Base-by-base conservation (phyloP, 805 yeast genomes). In the Alloascoidea hylecoeti region DNA sequence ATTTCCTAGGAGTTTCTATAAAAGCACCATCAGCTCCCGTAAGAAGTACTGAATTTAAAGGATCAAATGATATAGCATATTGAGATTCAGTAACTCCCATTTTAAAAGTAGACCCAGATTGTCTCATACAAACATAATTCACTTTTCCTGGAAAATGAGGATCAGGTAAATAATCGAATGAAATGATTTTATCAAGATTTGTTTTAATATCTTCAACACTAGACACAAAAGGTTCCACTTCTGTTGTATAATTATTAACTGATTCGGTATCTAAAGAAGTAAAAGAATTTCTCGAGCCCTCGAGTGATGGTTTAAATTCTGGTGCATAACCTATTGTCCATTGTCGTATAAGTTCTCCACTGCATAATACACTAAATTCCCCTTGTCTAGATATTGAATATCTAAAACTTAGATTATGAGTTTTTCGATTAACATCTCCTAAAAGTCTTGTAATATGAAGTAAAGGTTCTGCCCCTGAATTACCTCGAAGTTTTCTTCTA, bases 111-210 rank as follows among this genome's bases (percentile, higher is more conserved):
- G 83, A 78, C 3, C 96, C 96, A 1, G 94, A 81, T 49, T 84
- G 94, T 45, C 96, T 64, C 80, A 88, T 79, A 55, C 96, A 86
- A 18, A 88, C 74, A 41, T 83, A 65, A 46, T 78, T 75, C 5
- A 81, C 68, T 1, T 73, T 69, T 16, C 75, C 66, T n/a, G 53
- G 57, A 2, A 72, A 60, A 4, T 49, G 39, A 2, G 57, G 42
- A 40, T 70, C 74, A 1, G 78, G 75, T n/a, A 77, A 71, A 52
- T 85, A 86, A 53, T 86, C 96, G 57, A 79, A 86, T 0, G 95
- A 78, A 1, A 80, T 75, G 1, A 86, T 94, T 46, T 88, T 68
- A 45, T 86, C 95, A 48, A 70, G 76, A 39, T 78, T 81, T 0
- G 94, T 78, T 41, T 70, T 71, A 6, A 74, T 72, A 52, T 85